A percentile compares a stretch with the other conserved stretches of the same genome.
phyloP scores from a whole-genome alignment of 805 yeast species.

The Kluyveromyces siamensis region DNA sequence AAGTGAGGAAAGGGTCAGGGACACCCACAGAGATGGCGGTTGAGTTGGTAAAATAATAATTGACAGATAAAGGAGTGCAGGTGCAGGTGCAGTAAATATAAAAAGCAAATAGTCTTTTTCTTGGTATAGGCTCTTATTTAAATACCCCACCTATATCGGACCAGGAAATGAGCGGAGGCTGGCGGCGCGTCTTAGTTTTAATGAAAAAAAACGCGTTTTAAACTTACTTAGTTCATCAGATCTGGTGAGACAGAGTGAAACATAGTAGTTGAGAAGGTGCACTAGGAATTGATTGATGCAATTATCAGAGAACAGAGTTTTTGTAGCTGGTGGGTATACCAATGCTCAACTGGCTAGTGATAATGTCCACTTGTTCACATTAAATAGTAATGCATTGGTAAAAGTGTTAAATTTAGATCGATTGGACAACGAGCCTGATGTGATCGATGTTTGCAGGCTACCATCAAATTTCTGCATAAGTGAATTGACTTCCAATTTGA shows the following conservation, averaged over 20 bases:
- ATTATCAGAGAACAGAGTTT: constrained; percentile 7
- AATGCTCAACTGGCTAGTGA: constrained; percentile 16
- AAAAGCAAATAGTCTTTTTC: too few species aligned
- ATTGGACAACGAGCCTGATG: constrained; percentile 52
- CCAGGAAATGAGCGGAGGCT: too few species aligned
- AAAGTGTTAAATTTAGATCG: constrained; percentile 41
- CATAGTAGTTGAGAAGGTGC: background rate
- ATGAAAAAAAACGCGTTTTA: too few species aligned
- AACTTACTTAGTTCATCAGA: too few species aligned
- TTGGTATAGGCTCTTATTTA: too few species aligned
- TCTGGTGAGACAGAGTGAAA: background rate
- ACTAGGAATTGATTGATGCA: background rate
- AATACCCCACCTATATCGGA: too few species aligned
- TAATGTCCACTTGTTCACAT: constrained; percentile 35
- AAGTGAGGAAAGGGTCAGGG: too few species aligned
- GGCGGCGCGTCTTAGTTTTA: too few species aligned
- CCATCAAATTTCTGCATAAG: constrained; percentile 33
- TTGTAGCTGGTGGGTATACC: constrained; percentile 26
- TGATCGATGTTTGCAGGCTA: constrained; percentile 42
- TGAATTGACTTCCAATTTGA: constrained; percentile 1
- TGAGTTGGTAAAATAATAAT: too few species aligned
- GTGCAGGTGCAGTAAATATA: too few species aligned
- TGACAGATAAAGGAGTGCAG: too few species aligned
- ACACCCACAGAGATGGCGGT: too few species aligned
- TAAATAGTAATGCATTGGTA: constrained; percentile 45